Base-by-base conservation (phyloP, 2,329 filamentous ascomycete genomes). In the Alternaria sp. region DNA sequence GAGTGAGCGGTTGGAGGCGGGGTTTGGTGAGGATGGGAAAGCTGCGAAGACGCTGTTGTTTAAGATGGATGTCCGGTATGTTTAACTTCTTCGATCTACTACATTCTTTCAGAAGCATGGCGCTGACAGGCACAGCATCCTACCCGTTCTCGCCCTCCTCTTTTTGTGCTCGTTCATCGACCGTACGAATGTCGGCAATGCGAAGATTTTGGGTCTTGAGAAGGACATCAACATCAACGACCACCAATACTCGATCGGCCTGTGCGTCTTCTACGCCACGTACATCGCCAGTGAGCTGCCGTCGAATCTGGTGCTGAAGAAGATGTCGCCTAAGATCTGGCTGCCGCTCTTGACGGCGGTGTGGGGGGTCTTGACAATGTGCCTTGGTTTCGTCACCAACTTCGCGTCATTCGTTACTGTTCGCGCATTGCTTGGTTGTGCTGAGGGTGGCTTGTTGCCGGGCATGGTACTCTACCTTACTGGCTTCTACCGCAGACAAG, bases 111-210 rank as follows among this genome's bases (percentile, higher is more conserved):
- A 12, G 11, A 5, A 12, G 18, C 12, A 11, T 14, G 65, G 21
- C 12, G 20, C 14, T 57, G 26, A 61, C 18, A 2, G 1, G 12
- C 9, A 20, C 14, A 90, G 87, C 53, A 86, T 91, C 25, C 80
- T 91, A 7, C 89, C 89, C 0, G 78, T 89, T 7, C 83, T 92
- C n/a, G 85, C 88, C 0, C 71, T 91, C 0, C 80, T 92, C 2
- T 90, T 90, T 68, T 82, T 91, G 10, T 90, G 87, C 78, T 90
- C 88, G 1, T 87, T 87, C 66, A 82, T 87, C 59, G 90, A 92
- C 76, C 85, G 90, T 45, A 91, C 89, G n/a, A 92, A 92, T 73
- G 88, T 92, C 41, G 90, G 90, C 41, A 92, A 92, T 71, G 90
- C 89, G 23, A 88, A 88, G 64, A 87, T 92, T 9, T 84, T 90